Percentiles rank a stretch among this genome's conserved stretches.
Evolutionary conservation across 768 basidiomycete species (phyloP).

Genomic region (Exsudoporus frostii): DNA sequence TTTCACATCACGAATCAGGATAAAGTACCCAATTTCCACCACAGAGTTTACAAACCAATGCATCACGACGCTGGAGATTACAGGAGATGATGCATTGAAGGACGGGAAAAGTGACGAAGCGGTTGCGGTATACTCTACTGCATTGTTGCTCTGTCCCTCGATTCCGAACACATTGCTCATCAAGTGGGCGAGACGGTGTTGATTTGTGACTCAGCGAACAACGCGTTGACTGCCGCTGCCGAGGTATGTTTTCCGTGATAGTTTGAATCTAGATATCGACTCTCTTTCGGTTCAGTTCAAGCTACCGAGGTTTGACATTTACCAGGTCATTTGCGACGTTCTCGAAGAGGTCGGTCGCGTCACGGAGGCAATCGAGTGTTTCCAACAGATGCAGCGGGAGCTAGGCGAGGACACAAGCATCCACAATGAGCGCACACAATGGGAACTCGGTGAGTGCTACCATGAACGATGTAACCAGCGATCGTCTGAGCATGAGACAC

Average conservation of each 20-base stretch:
- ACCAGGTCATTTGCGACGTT: background rate
- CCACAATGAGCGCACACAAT: background rate
- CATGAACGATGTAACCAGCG: accelerated
- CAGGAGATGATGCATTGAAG: background rate
- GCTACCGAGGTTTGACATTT: background rate
- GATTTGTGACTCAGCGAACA: no score
- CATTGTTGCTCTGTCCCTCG: background rate
- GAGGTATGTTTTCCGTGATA: background rate
- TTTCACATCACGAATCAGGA: no score
- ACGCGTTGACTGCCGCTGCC: no score
- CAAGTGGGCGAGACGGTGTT: background rate
- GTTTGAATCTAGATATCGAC: background rate
- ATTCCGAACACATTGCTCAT: background rate
- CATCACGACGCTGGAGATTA: background rate
- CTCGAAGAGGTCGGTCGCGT: background rate
- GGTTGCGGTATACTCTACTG: background rate
- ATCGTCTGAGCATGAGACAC: background rate
- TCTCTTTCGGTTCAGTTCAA: background rate
- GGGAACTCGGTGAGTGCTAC: constrained; percentile 2
- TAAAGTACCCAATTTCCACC: background rate
- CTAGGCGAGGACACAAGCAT: background rate
- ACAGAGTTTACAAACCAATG: background rate
- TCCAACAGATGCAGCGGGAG: background rate
- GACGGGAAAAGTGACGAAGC: background rate
- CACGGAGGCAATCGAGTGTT: constrained; percentile 1